Base-by-base conservation (phyloP, 2,329 filamentous ascomycete genomes). In the Helicocarpus griseus region DNA sequence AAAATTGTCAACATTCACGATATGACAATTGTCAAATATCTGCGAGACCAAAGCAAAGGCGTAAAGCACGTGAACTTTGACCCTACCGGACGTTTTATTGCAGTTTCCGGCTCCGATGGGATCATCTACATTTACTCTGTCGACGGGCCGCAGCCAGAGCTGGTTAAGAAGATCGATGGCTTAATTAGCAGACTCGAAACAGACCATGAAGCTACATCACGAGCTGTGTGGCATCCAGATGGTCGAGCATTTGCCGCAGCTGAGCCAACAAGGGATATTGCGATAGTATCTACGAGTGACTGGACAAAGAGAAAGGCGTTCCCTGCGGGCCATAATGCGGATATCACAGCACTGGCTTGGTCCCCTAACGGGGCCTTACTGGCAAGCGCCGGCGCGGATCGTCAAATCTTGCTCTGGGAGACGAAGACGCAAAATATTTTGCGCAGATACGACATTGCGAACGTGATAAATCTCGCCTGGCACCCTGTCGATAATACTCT, bases 1-100 rank as follows among this genome's bases (percentile, higher is more conserved):
- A 95, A 95, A 67, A 73, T 98, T 21, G 88, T 98, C 56, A 86
- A 86, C 61, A 86, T 85, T 29, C 76, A 83, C 44, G 87, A 97
- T 64, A 90, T 85, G 67, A 83, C 77, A 21, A 78, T 82, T 57
- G 79, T 95, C 47, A 82, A 86, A 60, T 85, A 86, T 57, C 77
- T 98, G 7, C 82, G 87, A 57, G 89, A 95, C 49, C 91, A 96
- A 65, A 77, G 79, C 40, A 87, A 87, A 61, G 83, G 89, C n/a
- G 83, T 86, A n/a, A 95, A 95, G 65, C 89, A 97, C 63, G 77
- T 97, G 35, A 81, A 87, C 13, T 95, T 95, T 69, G 89, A 97
- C 59, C 83, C 85, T 4, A 86, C 80, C 53, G 89, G 88, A 38
- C 80, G 81, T 48, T 81, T 84, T 52, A 75, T 94, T 3, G 78